These are phyloP conservation scores for Lolium rigidum DNA, from an alignment of 176 grass and related monocot species.

Conservation along the genomic window DNA sequence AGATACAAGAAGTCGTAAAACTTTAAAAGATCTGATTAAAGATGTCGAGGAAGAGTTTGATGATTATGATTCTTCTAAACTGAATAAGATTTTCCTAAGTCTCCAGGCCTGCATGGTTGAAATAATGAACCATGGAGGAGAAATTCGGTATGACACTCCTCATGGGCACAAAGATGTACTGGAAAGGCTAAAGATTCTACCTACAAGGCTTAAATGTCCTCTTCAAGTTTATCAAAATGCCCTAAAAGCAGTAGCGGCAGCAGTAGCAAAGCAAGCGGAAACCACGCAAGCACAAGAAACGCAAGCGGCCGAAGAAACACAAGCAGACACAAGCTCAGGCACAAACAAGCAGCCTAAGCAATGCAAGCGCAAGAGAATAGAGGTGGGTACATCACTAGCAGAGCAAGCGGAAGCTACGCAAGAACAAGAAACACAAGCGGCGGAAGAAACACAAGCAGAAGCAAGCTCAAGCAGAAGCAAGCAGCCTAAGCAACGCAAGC, in stretches of 20 bases:
- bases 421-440: too few relatives aligned
- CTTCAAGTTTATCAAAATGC: background rate
- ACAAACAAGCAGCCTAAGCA: too few relatives aligned
- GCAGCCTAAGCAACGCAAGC: too few relatives aligned
- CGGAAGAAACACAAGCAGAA: too few relatives aligned
- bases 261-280: too few relatives aligned
- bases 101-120: background rate
- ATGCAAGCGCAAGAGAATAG: too few relatives aligned
- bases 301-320: too few relatives aligned
- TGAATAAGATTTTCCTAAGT: background rate
- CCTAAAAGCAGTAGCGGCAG: background rate
- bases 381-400: too few relatives aligned
- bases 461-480: too few relatives aligned
- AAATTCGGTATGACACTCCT: background rate
- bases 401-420: too few relatives aligned
- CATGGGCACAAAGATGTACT: background rate
- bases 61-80: background rate
- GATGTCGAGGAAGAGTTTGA: background rate
- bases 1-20: background rate
- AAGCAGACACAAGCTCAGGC: too few relatives aligned
- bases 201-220: background rate
- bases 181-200: background rate
- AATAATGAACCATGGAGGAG: background rate
- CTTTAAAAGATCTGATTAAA: background rate
- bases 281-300: too few relatives aligned